Percentiles rank a stretch among this genome's conserved stretches.
Evolutionary conservation across 225 moss, liverwort and hornwort genomes (phyloP).

Genomic region (Polytrichum commune): DNA sequence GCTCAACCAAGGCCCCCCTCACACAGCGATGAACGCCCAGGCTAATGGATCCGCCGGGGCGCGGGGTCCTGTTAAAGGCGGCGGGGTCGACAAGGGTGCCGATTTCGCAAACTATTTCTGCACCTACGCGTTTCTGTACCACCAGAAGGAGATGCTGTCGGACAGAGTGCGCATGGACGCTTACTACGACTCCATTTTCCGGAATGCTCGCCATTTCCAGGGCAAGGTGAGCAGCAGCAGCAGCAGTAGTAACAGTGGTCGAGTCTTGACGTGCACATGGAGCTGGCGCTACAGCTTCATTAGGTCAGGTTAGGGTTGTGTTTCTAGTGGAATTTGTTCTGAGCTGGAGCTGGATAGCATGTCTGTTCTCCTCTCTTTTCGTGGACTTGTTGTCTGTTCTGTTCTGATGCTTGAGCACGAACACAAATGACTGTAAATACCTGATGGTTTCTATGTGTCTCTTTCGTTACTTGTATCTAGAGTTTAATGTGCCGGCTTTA

Average conservation of each 20-base stretch:
- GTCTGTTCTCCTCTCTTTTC: too few relatives aligned
- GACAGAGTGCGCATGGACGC: conserved; percentile 98
- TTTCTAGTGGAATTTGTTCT: too few relatives aligned
- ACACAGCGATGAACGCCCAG: conserved; percentile 64
- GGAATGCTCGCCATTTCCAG: conserved; percentile 71
- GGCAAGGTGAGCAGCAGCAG: conserved; percentile 54
- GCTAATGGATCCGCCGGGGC: conserved; percentile 32
- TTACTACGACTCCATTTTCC: conserved; percentile 70
- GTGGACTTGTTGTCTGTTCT: too few relatives aligned
- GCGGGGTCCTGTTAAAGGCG: conserved; percentile 34
- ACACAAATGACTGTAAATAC: too few relatives aligned
- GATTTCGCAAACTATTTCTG: conserved; percentile 98
- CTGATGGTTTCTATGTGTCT: too few relatives aligned
- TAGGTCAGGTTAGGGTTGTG: too few relatives aligned
- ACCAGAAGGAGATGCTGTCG: conserved; percentile 98
- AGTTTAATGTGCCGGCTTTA: too few relatives aligned
- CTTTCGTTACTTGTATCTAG: too few relatives aligned
- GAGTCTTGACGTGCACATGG: neutral
- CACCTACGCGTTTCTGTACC: conserved; percentile 90
- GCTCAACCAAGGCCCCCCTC: too few relatives aligned
- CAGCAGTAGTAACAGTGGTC: neutral
- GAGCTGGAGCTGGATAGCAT: too few relatives aligned
- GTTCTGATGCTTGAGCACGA: too few relatives aligned
- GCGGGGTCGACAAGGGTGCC: conserved; percentile 70
- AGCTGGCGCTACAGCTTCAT: too few relatives aligned